Percentiles rank a stretch among this genome's conserved stretches.
Evolutionary conservation across 2,329 filamentous ascomycete species (phyloP).

Genomic region (Cercospora citrullina): DNA sequence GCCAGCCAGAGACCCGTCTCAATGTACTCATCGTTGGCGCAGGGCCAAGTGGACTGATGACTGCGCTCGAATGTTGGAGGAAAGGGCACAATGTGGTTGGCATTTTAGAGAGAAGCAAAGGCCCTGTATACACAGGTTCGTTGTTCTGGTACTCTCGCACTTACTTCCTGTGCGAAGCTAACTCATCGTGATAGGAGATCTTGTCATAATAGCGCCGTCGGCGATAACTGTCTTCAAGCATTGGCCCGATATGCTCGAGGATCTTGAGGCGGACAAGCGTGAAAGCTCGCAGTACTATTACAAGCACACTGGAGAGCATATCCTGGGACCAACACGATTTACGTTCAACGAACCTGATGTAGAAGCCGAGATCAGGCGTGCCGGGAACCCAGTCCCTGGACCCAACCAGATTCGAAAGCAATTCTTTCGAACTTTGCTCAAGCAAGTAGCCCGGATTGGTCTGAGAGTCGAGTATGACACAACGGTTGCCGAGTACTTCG

Average conservation of each 20-base stretch:
- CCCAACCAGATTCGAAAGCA: conserved; percentile 26
- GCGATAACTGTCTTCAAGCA: conserved; percentile 57
- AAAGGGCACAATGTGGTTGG: conserved; percentile 23
- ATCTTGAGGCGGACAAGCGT: conserved; percentile 30
- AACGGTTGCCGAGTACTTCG: conserved; percentile 48
- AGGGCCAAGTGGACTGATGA: conserved; percentile 20
- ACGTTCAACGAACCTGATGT: conserved; percentile 15
- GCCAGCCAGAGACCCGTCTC: conserved; percentile 8
- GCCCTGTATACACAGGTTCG: not conserved
- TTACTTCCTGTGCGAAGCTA: not conserved
- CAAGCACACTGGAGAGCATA: conserved; percentile 27
- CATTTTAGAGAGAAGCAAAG: not conserved
- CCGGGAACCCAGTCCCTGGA: conserved; percentile 20
- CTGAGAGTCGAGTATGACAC: conserved; percentile 46
- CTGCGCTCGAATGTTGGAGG: conserved; percentile 25
- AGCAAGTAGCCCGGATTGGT: conserved; percentile 49
- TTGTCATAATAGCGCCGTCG: not conserved
- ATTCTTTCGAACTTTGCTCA: conserved; percentile 49
- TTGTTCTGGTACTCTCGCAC: not conserved
- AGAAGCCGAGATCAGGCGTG: conserved; percentile 17
- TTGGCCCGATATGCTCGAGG: conserved; percentile 52
- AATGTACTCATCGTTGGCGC: conserved; percentile 25
- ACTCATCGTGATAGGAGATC: not conserved
- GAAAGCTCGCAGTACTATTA: conserved; percentile 16
- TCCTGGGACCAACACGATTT: conserved; percentile 20